Evolutionary conservation across 129 eudicot genomes (phyloP).

Genomic region (Heracleum sosnowskyi): DNA sequence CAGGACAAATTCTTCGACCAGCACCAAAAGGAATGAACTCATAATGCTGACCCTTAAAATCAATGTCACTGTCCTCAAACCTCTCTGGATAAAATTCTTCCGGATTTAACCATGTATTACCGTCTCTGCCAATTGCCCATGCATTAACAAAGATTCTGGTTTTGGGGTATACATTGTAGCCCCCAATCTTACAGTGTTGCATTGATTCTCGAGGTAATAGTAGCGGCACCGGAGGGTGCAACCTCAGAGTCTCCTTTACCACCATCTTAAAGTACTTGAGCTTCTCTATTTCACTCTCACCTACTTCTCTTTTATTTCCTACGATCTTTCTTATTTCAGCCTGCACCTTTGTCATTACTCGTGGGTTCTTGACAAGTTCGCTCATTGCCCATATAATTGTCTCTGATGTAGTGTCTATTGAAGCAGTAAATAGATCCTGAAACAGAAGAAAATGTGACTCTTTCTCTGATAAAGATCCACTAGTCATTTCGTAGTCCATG

Average conservation of each 20-base stretch:
- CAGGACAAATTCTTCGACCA: constrained; percentile 39
- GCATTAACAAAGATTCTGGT: constrained; percentile 17
- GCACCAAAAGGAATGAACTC: constrained; percentile 47
- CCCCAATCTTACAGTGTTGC: constrained; percentile 13
- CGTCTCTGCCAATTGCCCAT: constrained; percentile 42
- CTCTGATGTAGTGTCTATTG: background rate
- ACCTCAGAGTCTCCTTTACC: constrained; percentile 32
- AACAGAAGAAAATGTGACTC: background rate
- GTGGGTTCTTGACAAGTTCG: constrained; percentile 29
- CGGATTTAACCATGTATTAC: constrained; percentile 22
- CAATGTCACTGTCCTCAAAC: constrained; percentile 25
- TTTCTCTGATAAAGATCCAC: background rate
- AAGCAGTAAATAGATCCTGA: background rate
- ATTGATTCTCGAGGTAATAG: constrained; percentile 27
- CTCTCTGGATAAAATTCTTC: constrained; percentile 38
- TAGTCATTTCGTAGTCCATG: no score
- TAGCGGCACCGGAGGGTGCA: constrained; percentile 27
- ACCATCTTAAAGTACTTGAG: constrained; percentile 32
- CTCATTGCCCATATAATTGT: constrained; percentile 37
- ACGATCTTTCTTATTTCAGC: constrained; percentile 19
- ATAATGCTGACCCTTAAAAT: constrained; percentile 31
- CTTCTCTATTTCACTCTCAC: constrained; percentile 7
- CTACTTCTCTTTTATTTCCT: constrained; percentile 16
- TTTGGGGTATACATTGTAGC: constrained; percentile 20
- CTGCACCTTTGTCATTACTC: constrained; percentile 30